Evolutionary conservation across 257 asterid species (phyloP), one percentile per base, ranked within the genome.

Genomic region (Solanum bulbocastanum): DNA sequence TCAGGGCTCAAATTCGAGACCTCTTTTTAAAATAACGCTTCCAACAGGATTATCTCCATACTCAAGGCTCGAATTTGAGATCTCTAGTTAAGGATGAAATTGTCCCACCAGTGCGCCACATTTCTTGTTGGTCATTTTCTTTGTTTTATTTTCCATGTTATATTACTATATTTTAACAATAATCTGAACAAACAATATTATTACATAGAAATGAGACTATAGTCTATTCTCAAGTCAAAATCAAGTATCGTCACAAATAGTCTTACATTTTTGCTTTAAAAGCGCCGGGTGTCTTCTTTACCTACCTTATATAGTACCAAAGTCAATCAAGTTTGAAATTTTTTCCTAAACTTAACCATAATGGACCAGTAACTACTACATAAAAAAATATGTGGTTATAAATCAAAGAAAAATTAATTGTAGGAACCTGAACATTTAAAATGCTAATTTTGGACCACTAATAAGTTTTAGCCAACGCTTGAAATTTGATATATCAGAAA

Each of bases 21-120:
- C 6, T 44, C 52, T 44, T 4, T 16, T 44, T 44, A 44, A 44
- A 44, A 44, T 44, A 16, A 44, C 16, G 2, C 0, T 44, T 44
- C 0, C 52, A 44, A 46, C 56, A 46, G 0, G 18, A 0, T 4
- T 46, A 13, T 46, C 6, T 13, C 0, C 56, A 46, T 46, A 4
- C 0, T 46, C 56, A 46, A 0, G 0, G 18, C 18, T 46, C 18
- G 56, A 46, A 13, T 46, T 13, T 46, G 56, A 46, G 56, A 46
- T 13, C 56, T 56, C 65, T 56, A 16, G 10, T 18, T 56, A 18
- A 56, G 0, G 11, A 56, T 56, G 0, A 0, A 18, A 4, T 3
- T 56, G 0, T 56, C 11, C 0, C 11, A 18, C 4, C 0, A 7
- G 2, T 18, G 4, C 0, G 0, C 10, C 10, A 56, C n/a, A 56